Evolutionary conservation across 2,329 filamentous ascomycete species (phyloP).

Genomic region (Calonectria montana): DNA sequence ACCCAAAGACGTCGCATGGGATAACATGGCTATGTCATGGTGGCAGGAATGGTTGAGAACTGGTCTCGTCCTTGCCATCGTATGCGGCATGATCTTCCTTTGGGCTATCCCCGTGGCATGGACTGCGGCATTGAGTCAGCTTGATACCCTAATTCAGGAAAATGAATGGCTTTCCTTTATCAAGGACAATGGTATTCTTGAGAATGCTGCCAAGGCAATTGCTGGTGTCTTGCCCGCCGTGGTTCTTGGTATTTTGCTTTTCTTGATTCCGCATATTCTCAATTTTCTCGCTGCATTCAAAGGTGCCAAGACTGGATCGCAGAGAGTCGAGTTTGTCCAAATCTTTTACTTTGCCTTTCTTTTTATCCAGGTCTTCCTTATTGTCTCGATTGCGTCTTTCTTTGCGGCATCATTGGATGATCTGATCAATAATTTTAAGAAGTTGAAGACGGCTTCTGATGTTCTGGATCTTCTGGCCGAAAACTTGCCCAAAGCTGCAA

Average conservation of each 20-base stretch:
- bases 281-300: constrained; percentile 77
- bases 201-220: constrained; percentile 72
- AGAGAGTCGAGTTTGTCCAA: constrained; percentile 86
- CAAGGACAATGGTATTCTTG: constrained; percentile 65
- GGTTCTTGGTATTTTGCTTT: constrained; percentile 80
- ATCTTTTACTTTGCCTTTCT: constrained; percentile 93
- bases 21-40: constrained; percentile 96
- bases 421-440: constrained; percentile 64
- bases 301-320: constrained; percentile 85
- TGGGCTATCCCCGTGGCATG: constrained; percentile 94
- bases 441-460: constrained; percentile 66
- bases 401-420: constrained; percentile 72
- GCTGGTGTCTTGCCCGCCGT: constrained; percentile 88
- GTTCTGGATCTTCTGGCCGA: constrained; percentile 79
- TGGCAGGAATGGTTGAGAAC: constrained; percentile 88
- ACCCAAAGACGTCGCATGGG: constrained; percentile 93
- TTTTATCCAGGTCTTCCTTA: constrained; percentile 93
- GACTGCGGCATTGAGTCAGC: constrained; percentile 83
- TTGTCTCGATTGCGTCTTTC: constrained; percentile 87
- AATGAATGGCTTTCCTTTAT: constrained; percentile 80
- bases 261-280: constrained; percentile 84
- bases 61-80: constrained; percentile 71
- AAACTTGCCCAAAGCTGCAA: constrained; percentile 86
- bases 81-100: constrained; percentile 82
- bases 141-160: constrained; percentile 74